These are phyloP conservation scores for Ichthyophthirius multifiliis DNA, from an alignment of 169 alveolate species.

Conservation along the genomic window DNA sequence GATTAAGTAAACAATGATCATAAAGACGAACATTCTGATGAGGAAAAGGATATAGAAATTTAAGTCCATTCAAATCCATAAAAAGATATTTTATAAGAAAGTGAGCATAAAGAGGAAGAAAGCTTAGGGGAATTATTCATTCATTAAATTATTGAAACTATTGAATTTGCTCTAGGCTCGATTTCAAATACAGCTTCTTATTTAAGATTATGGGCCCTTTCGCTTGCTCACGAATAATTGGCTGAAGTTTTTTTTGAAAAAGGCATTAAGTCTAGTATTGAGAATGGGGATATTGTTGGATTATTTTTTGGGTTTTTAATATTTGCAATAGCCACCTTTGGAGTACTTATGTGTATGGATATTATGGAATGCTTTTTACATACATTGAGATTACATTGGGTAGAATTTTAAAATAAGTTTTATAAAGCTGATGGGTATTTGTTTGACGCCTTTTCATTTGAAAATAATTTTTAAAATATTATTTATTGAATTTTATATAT, in stretches of 20 bases:
- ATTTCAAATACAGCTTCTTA: conserved; percentile 99
- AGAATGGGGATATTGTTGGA: background rate
- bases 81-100: background rate
- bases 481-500: too few species aligned
- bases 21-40: background rate
- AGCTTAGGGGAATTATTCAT: conserved; percentile 56
- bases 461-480: too few species aligned
- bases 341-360: conserved; percentile 98
- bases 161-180: conserved; percentile 97
- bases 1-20: background rate
- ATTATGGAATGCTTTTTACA: conserved; percentile 98
- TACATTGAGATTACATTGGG: conserved; percentile 99
- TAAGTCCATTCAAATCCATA: too few species aligned
- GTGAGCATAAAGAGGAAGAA: background rate
- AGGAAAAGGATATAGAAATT: background rate
- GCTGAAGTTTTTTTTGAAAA: conserved; percentile 91
- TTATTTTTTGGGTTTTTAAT: conserved; percentile 71
- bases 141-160: conserved; percentile 96
- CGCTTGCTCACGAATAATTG: conserved; percentile 98
- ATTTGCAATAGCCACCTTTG: conserved; percentile 93
- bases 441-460: conserved; percentile 63
- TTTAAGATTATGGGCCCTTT: conserved; percentile 98
- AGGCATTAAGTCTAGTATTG: conserved; percentile 25
- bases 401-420: conserved; percentile 99
- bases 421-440: conserved; percentile 97